A percentile compares a stretch with the other conserved stretches of the same genome.
Conservation (phyloP, 345 rosid species). For the Euphorbia pulcherrima region DNA sequence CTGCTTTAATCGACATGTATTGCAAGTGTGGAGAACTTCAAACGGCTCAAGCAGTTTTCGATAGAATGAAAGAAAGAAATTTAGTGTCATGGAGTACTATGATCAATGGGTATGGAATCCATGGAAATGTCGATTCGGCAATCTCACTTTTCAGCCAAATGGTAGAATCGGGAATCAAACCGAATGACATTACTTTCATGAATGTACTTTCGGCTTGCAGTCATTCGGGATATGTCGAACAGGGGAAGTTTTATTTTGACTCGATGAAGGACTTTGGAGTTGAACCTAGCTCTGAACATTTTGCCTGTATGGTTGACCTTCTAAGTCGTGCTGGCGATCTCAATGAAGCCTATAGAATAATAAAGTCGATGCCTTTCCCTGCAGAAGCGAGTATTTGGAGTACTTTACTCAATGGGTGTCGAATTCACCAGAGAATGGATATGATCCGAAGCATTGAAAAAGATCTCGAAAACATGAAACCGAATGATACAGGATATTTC, state of each 20-base stretch:
- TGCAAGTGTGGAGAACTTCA: constrained; percentile 72
- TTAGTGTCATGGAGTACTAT: constrained; percentile 75
- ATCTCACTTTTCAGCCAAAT: constrained; percentile 54
- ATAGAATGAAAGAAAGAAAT: constrained; percentile 43
- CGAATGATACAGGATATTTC: constrained; percentile 63
- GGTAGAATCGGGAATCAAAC: constrained; percentile 55
- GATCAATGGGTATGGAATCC: constrained; percentile 71
- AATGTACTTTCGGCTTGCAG: constrained; percentile 77
- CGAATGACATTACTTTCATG: constrained; percentile 79
- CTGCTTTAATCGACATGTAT: constrained; percentile 69
- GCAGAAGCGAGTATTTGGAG: constrained; percentile 66
- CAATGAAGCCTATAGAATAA: constrained; percentile 53
- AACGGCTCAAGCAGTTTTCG: constrained; percentile 45
- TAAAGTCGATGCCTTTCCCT: constrained; percentile 58
- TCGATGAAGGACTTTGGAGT: constrained; percentile 52
- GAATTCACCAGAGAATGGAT: constrained; percentile 69
- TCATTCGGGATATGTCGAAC: constrained; percentile 66
- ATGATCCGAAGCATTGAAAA: constrained; percentile 44
- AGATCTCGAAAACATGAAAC: constrained; percentile 36
- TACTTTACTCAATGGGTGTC: constrained; percentile 69
- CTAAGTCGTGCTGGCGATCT: constrained; percentile 76
- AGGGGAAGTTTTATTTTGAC: constrained; percentile 56
- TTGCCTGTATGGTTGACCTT: constrained; percentile 74
- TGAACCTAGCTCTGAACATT: constrained; percentile 64
- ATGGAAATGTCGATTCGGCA: constrained; percentile 52